Evolutionary conservation across 2,329 filamentous ascomycete genomes (phyloP), one percentile per base, ranked within the genome.

Genomic region (Elsinoe australis): DNA sequence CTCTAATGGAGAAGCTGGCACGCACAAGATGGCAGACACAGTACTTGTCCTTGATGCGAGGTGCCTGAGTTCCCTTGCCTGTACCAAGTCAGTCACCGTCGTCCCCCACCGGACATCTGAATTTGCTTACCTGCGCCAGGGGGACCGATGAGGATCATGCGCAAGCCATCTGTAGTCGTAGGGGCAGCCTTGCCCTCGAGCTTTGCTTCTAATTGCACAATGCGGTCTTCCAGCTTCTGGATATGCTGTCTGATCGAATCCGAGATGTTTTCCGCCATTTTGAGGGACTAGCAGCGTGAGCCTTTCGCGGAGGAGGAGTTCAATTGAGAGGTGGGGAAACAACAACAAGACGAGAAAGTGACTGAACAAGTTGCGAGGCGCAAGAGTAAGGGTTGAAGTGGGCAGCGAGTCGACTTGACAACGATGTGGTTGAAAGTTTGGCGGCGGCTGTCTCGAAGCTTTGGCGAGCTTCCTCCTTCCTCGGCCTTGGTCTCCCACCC

Each of bases 61-160:
- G 92, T 51, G 92, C 92, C 71, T 98, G 92, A 33, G 92, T 98
- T 71, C 92, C 92, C 80, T 98, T 98, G 74, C 92, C 92, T 96
- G 63, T 53, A 42, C 33, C 8, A 33, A 32, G 39, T 44, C 34
- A 48, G 19, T 33, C 24, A 24, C 28, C 26, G 6, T 33, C 32
- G 22, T 26, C 36, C 36, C 21, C 41, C 49, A 46, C 48, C 42
- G 41, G 22, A 35, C n/a, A n/a, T 50, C 39, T 47, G 52, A 18
- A 51, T 49, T 57, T 58, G 74, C 85, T 61, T 79, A 96, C 92
- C 92, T 69, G 92, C 92, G 69, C 92, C 92, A 50, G 92, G 92
- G 65, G 92, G 92, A 29, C 92, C 92, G 74, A 98, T 96, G 63
- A 98, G 74, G 62, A 98, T 88, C 85, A 98, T 94, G 71, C 92